Base-by-base conservation (phyloP, 2,329 filamentous ascomycete genomes). In the Alternaria postmessia region DNA sequence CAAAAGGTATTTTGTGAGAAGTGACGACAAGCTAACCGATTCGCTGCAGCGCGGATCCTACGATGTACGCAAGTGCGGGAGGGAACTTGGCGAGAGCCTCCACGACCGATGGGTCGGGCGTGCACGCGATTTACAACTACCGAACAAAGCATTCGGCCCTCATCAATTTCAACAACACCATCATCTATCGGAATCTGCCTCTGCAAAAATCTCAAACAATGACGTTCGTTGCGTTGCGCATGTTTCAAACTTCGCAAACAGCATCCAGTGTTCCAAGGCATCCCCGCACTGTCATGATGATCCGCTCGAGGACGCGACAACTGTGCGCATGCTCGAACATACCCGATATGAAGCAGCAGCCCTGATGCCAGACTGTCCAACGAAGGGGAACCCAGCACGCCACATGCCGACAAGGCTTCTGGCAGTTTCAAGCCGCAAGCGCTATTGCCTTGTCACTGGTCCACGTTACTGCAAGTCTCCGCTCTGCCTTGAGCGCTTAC, bases 391-490 rank as follows among this genome's bases (percentile, higher is more conserved):
- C 46, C 54, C 44, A 59, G 63, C 58, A 57, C 63, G 59, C 62
- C 61, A 59, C 41, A 48, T 42, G 30, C 34, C 39, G 52, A 49
- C 39, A 30, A 34, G 46, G 41, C 26, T 20, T 36, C 44, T 56
- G 51, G 52, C 38, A 58, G 70, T 75, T 75, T 75, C 67, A 65
- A 59, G 28, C 56, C 47, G 51, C 63, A 74, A 68, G 69, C 72
- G 72, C 71, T 74, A 75, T 73, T 72, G 70, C 61, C 48, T 61
- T 42, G 63, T 66, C 64, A 72, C 64, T 75, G 71, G 72, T 63
- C 61, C 53, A 64, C 43, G 56, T 48, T 64, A 56, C 63, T 68
- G 67, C 70, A 65, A 61, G 56, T 57, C 54, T 63, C 61, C 59
- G 59, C 59, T 60, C 32, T 57, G 46, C 49, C 55, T 53, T 22